Evolutionary conservation across 106 monocot genomes (phyloP).

Genomic region (Dactylorhiza incarnata): DNA sequence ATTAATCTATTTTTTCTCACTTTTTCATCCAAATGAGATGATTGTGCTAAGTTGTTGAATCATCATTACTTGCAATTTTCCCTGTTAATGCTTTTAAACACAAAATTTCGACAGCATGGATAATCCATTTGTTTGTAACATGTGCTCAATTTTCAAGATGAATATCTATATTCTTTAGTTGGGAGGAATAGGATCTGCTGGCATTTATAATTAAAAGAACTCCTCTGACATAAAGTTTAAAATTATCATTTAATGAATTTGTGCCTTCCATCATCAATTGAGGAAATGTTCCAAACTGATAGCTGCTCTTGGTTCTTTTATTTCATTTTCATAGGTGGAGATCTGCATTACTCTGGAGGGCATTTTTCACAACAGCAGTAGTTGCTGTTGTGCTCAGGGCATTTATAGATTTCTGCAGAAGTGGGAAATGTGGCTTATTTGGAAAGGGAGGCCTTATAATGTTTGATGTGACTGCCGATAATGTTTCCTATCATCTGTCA

Average conservation of each 20-base stretch:
- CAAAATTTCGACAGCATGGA: neutral
- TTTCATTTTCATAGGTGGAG: constrained; percentile 52
- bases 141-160: neutral
- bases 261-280: neutral
- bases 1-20: neutral
- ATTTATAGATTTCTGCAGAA: constrained; percentile 60
- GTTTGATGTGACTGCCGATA: constrained; percentile 63
- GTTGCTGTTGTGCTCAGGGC: constrained; percentile 65
- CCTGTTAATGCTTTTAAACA: neutral
- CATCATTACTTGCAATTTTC: neutral
- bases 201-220: neutral
- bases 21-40: neutral
- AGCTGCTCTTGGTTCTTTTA: neutral
- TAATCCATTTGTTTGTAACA: neutral
- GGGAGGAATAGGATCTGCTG: neutral
- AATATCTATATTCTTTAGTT: neutral
- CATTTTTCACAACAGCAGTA: constrained; percentile 82
- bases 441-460: constrained; percentile 85
- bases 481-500: constrained; percentile 36
- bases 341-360: constrained; percentile 67
- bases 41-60: neutral
- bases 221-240: too few relatives aligned
- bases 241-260: neutral
- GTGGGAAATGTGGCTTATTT: constrained; percentile 73
- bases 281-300: neutral